These are phyloP conservation scores for Chamaenerion angustifolium DNA, from an alignment of 345 rosid genomes.

Conservation along the genomic window DNA sequence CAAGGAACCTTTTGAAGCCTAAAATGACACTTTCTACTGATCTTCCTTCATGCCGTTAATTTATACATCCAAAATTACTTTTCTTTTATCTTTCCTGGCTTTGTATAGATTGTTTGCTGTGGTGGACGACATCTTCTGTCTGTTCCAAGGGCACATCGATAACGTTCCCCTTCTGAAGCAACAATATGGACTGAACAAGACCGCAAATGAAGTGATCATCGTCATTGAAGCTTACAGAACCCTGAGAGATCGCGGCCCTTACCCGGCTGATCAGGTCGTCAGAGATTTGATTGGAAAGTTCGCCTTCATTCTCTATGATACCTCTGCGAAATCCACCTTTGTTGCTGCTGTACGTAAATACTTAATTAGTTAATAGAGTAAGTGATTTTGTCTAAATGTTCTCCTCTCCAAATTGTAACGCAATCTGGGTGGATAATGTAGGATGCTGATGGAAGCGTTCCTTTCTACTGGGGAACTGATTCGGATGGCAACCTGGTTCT, in stretches of 20 bases:
- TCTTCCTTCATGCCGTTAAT: too few species aligned
- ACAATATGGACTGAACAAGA: conserved; percentile 79
- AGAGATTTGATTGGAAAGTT: conserved; percentile 72
- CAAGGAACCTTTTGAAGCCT: too few species aligned
- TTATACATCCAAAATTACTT: too few species aligned
- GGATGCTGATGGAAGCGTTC: conserved; percentile 85
- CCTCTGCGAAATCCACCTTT: conserved; percentile 43
- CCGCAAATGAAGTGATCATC: conserved; percentile 80
- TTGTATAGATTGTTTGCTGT: conserved; percentile 64
- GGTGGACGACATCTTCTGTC: conserved; percentile 86
- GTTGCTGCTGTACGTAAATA: conserved; percentile 48
- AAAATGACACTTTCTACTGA: too few species aligned
- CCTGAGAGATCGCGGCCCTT: conserved; percentile 92
- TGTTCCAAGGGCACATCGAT: conserved; percentile 89
- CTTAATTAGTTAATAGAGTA: too few species aligned
- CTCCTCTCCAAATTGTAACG: too few species aligned
- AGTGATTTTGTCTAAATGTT: too few species aligned
- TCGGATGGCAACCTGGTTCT: conserved; percentile 67
- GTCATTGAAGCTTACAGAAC: conserved; percentile 86
- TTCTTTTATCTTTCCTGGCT: not conserved
- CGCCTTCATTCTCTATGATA: conserved; percentile 59
- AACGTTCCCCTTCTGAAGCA: conserved; percentile 81
- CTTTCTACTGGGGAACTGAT: conserved; percentile 84
- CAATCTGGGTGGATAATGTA: conserved; percentile 11
- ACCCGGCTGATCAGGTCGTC: conserved; percentile 88